Evolutionary conservation across 768 basidiomycete species (phyloP).

Genomic region (Holtermannia corniformis): DNA sequence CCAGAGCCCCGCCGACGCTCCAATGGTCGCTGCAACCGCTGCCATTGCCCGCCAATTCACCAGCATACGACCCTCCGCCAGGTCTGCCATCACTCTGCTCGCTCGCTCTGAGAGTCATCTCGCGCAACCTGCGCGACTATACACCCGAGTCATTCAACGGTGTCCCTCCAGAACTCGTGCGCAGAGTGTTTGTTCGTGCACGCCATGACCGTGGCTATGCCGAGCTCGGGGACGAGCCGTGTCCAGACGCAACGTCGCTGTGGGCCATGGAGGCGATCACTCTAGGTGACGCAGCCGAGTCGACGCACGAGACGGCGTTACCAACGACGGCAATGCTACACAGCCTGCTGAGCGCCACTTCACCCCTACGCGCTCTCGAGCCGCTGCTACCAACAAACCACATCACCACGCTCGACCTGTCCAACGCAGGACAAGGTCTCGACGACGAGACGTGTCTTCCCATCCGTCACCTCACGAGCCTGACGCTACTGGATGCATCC

Average conservation of each 20-base stretch:
- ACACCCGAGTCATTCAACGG: constrained; percentile 9
- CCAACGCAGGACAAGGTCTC: neutral
- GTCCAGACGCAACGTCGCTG: constrained; percentile 25
- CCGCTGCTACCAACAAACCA: neutral
- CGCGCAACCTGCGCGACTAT: constrained; percentile 19
- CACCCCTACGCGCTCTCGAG: neutral
- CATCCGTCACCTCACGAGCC: neutral
- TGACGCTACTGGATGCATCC: neutral
- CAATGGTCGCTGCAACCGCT: neutral
- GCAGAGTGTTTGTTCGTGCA: constrained; percentile 16
- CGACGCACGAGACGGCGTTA: neutral
- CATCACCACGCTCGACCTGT: neutral
- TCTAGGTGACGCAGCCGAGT: neutral
- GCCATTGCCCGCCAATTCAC: neutral
- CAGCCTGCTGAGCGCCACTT: neutral
- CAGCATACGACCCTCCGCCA: neutral
- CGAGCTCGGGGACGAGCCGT: neutral
- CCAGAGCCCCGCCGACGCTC: neutral
- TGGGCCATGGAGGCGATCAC: constrained; percentile 10
- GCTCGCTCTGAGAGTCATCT: constrained; percentile 14
- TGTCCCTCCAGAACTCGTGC: constrained; percentile 6
- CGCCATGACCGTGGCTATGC: constrained; percentile 25
- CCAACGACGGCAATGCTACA: neutral
- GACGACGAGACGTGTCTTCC: neutral
- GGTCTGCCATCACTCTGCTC: constrained; percentile 10